Percentiles rank a stretch among this genome's conserved stretches.
Evolutionary conservation across 495 filamentous ascomycete species (phyloP).

Genomic region (Lophiostoma macrostomum): DNA sequence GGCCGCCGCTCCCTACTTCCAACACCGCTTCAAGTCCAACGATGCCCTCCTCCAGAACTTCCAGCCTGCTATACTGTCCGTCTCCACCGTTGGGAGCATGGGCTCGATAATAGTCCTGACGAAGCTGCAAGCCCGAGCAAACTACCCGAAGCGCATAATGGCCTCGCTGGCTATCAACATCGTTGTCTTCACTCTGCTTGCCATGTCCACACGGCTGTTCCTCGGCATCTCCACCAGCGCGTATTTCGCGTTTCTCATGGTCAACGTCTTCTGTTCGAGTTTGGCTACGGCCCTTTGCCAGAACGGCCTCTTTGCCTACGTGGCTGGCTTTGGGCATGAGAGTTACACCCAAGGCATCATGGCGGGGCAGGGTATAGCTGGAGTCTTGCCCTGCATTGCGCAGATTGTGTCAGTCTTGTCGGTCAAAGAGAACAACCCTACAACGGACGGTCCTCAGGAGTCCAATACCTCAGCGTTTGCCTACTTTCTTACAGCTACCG

Average conservation of each 20-base stretch:
- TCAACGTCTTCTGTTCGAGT: constrained; percentile 76
- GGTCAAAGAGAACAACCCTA: constrained; percentile 46
- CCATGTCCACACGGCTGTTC: constrained; percentile 71
- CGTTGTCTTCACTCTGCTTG: constrained; percentile 67
- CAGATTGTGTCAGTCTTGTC: constrained; percentile 80
- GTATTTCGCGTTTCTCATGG: constrained; percentile 80
- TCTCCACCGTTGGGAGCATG: constrained; percentile 80
- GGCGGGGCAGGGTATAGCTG: constrained; percentile 88
- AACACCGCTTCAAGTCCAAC: constrained; percentile 69
- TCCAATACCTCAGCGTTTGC: constrained; percentile 72
- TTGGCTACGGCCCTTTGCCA: constrained; percentile 81
- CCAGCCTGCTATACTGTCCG: constrained; percentile 82
- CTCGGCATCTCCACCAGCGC: constrained; percentile 53
- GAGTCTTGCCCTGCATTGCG: constrained; percentile 82
- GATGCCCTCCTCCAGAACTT: constrained; percentile 73
- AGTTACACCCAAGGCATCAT: constrained; percentile 96
- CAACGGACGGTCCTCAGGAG: constrained; percentile 26
- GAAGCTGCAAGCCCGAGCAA: constrained; percentile 71
- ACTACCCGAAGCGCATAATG: constrained; percentile 80
- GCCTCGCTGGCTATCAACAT: constrained; percentile 70
- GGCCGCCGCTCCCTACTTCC: constrained; percentile 90
- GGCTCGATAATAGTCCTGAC: constrained; percentile 68
- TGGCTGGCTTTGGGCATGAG: constrained; percentile 73
- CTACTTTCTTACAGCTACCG: constrained; percentile 88
- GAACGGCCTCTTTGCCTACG: constrained; percentile 93